Evolutionary conservation across 495 filamentous ascomycete genomes (phyloP), one percentile per base, ranked within the genome.

Genomic region (Neurospora sp.): DNA sequence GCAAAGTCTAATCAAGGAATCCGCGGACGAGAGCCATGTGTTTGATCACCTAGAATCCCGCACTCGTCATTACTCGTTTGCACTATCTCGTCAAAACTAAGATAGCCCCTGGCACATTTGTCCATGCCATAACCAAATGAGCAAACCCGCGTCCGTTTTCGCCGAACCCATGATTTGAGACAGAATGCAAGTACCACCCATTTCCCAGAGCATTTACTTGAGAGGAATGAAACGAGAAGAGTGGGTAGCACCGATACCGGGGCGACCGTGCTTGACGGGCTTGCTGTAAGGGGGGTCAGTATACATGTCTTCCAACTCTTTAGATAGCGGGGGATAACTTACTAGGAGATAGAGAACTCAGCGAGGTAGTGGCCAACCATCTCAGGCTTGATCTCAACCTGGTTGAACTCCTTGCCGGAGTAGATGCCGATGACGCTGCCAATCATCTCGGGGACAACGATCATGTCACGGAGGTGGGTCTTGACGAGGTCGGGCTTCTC

Each of bases 341-440:
- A 97, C 94, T 99, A 99, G 86, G 93, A 93, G 86, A 99, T 99
- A 75, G 93, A 97, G 89, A 99, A 99, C 87, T 99, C 96, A 82
- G 88, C 96, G 73, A 99, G 89, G 89, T 99, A 99, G 89, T 97
- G 94, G 81, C 96, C 96, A 86, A 99, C 96, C 96, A 99, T 99
- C 90, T 99, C 96, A 73, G 96, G 96, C 90, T 97, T 97, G 87
- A 99, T 96, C 85, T 99, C 96, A 78, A 99, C 94, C 89, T 97
- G 94, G 89, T 99, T 99, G 91, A 98, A 99, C 87, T 98, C 96
- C 90, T 99, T 99, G 83, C 96, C 96, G 74, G 93, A 96, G 90
- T 99, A 99, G 88, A 99, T 96, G 83, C 95, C 96, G 81, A 99
- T 91, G 79, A 99, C 96, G 83, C 87, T 91, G 75, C 96, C 96